Conservation (phyloP, 2,329 filamentous ascomycete genomes). For the Colletotrichum sansevieriae region DNA sequence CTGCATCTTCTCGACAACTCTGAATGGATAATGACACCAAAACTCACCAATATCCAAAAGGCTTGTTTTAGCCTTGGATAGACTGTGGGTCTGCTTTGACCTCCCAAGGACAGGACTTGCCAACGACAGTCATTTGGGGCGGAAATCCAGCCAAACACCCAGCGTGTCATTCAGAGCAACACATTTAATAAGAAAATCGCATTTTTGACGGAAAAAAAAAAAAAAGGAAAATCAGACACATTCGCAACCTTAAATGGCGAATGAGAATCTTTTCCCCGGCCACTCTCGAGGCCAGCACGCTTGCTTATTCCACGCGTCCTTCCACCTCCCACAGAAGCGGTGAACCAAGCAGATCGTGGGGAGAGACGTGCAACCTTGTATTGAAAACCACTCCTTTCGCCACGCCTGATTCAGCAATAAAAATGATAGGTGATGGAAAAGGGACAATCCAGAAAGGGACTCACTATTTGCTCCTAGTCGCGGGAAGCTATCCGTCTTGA, state of each 20-base stretch:
- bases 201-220: too few relatives aligned
- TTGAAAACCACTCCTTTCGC: conserved; percentile 4
- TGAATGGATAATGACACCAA: too few relatives aligned
- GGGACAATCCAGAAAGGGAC: neutral
- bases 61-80: too few relatives aligned
- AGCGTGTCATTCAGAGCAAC: too few relatives aligned
- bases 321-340: neutral
- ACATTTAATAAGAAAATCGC: too few relatives aligned
- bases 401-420: neutral
- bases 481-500: conserved; percentile 22
- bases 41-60: too few relatives aligned
- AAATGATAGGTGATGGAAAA: conserved; percentile 22
- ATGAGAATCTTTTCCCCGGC: neutral
- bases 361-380: neutral
- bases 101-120: too few relatives aligned
- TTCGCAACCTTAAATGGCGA: neutral
- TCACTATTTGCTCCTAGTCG: neutral
- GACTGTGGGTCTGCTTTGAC: too few relatives aligned
- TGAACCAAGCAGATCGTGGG: conserved; percentile 18
- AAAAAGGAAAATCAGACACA: too few relatives aligned
- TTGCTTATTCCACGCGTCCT: conserved; percentile 6
- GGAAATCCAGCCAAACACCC: too few relatives aligned
- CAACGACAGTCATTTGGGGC: too few relatives aligned
- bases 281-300: neutral
- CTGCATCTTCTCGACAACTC: too few relatives aligned